Conservation (phyloP, 2,329 filamentous ascomycete genomes). For the Claviceps lovelessii region DNA sequence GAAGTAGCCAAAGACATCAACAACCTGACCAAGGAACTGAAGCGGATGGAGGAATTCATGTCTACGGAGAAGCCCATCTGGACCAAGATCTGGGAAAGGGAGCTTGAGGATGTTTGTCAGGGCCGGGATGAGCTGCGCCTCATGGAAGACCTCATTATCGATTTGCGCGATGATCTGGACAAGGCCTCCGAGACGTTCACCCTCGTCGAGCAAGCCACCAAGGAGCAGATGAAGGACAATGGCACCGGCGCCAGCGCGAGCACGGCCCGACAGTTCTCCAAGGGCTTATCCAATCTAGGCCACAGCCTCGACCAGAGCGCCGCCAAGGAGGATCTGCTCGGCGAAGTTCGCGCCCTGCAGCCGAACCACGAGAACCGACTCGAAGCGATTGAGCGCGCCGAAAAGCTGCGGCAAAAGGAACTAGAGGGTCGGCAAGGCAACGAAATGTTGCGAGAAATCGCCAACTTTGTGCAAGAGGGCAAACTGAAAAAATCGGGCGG, state of each 20-base stretch:
- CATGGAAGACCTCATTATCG: constrained; percentile 87
- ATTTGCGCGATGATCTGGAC: constrained; percentile 86
- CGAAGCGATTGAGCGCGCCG: constrained; percentile 93
- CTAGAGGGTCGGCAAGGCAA: constrained; percentile 63
- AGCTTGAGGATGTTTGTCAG: constrained; percentile 88
- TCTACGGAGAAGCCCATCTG: constrained; percentile 85
- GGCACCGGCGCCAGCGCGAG: constrained; percentile 36
- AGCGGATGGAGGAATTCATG: constrained; percentile 87
- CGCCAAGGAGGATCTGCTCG: constrained; percentile 82
- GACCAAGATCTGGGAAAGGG: constrained; percentile 99
- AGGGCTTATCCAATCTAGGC: constrained; percentile 38
- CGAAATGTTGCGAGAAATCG: constrained; percentile 70
- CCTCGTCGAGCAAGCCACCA: constrained; percentile 93
- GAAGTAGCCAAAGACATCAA: constrained; percentile 78
- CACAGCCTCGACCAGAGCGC: constrained; percentile 53
- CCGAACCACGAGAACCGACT: constrained; percentile 88
- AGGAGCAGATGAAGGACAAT: constrained; percentile 78
- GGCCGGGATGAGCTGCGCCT: constrained; percentile 89
- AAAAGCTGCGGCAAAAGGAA: constrained; percentile 80
- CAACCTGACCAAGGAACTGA: constrained; percentile 67
- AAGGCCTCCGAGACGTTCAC: constrained; percentile 89
- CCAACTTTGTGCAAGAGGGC: constrained; percentile 72
- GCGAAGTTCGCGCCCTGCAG: constrained; percentile 82
- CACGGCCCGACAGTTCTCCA: constrained; percentile 41
- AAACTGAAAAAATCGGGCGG: constrained; percentile 93